Evolutionary conservation across 2,329 filamentous ascomycete genomes (phyloP).

Genomic region (Colletotrichum godetiae): DNA sequence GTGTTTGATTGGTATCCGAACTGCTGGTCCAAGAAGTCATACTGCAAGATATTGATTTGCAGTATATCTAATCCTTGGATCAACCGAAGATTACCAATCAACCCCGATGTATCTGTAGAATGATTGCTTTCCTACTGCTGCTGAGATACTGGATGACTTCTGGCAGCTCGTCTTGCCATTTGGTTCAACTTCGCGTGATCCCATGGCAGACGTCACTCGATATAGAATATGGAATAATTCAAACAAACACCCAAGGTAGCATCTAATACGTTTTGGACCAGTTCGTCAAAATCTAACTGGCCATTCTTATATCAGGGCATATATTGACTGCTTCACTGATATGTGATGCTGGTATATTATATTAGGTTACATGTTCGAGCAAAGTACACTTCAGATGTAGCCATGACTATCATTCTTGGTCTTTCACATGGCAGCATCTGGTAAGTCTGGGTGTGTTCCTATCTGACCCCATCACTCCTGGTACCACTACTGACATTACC

Average conservation of each 20-base stretch:
- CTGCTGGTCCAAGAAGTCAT: not conserved
- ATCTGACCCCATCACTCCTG: not conserved
- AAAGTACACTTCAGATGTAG: not conserved
- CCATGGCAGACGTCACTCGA: not conserved
- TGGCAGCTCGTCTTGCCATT: not conserved
- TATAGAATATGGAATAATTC: not conserved
- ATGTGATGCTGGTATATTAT: not conserved
- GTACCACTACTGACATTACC: not conserved
- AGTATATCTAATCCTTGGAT: too few species aligned
- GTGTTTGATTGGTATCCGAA: not conserved
- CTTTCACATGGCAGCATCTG: not conserved
- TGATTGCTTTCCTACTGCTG: too few species aligned
- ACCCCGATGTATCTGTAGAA: too few species aligned
- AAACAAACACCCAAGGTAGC: not conserved
- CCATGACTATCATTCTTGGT: not conserved
- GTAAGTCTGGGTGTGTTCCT: not conserved
- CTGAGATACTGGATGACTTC: not conserved
- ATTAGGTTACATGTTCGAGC: not conserved
- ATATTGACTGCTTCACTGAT: not conserved
- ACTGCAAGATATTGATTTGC: not conserved
- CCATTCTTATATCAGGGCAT: not conserved
- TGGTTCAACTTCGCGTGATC: not conserved
- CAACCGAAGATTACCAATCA: too few species aligned
- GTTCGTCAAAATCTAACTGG: not conserved
- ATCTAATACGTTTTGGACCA: not conserved